Evolutionary conservation across 805 yeast species (phyloP).

Genomic region (Wickerhamiella galacta): DNA sequence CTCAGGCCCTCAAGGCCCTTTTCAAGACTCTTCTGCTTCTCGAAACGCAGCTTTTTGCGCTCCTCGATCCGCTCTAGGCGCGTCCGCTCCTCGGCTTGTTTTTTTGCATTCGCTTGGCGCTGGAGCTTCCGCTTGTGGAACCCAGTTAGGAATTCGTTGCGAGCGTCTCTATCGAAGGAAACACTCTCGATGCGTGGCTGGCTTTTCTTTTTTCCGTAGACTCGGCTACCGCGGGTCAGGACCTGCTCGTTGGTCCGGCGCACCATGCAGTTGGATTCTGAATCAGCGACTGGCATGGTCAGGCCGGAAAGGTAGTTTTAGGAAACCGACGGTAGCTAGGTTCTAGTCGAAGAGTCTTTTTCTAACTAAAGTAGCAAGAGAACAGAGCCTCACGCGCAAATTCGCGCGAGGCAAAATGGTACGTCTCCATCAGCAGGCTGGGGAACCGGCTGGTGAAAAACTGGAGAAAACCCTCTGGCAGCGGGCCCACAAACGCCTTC

Average conservation of each 20-base stretch:
- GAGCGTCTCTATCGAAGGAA: slow-evolving; percentile 55
- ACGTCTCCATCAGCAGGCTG: slow-evolving; percentile 54
- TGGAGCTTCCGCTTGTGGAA: slow-evolving; percentile 86
- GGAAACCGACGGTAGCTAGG: too few species aligned
- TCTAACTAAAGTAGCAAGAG: slow-evolving; percentile 27
- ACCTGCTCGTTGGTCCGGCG: slow-evolving; percentile 69
- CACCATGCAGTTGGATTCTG: too few species aligned
- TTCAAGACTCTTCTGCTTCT: slow-evolving; percentile 47
- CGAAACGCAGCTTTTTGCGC: slow-evolving; percentile 53
- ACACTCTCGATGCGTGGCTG: slow-evolving; percentile 60
- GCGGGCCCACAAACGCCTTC: slow-evolving; percentile 49
- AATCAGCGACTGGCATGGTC: too few species aligned
- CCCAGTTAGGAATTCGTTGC: slow-evolving; percentile 69
- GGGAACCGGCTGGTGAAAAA: slow-evolving; percentile 72
- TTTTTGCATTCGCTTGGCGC: slow-evolving; percentile 74
- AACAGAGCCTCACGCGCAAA: slow-evolving; percentile 51
- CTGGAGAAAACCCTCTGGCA: slow-evolving; percentile 70
- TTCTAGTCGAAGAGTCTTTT: too few species aligned
- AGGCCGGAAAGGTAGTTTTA: too few species aligned
- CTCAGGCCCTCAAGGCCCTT: slow-evolving; percentile 45
- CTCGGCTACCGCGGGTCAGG: slow-evolving; percentile 66
- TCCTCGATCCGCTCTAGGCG: slow-evolving; percentile 58
- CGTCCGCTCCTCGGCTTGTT: slow-evolving; percentile 59
- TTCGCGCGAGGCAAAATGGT: slow-evolving; percentile 39
- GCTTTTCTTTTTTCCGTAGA: slow-evolving; percentile 52